Evolutionary conservation across 441 rosid species (phyloP), one percentile per base, ranked within the genome.

Genomic region (Erodium texanum): DNA sequence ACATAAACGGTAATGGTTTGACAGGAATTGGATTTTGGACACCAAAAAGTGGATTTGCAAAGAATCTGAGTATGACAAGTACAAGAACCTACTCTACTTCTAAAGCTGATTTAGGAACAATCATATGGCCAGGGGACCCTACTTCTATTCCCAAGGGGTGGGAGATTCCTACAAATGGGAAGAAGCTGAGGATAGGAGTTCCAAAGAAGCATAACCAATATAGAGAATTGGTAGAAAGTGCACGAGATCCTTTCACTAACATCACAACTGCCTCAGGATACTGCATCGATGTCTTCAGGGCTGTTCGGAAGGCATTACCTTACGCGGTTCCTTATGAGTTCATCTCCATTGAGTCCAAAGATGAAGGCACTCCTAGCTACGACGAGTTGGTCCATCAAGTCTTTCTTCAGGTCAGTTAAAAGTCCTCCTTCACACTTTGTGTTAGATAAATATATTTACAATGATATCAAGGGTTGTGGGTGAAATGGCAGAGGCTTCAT

Each of bases 71-170:
- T 58, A 71, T 22, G 2, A 1, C 50, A 48, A 77, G 68, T 0
- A 6, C 0, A 3, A 76, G 62, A 27, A 76, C 3, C 0, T 43
- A 78, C 54, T 82, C 83, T 0, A 76, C 67, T 62, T 79, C 86
- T 8, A 72, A 68, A 71, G 72, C 71, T 66, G 79, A 73, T 64
- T 75, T 88, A 1, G 70, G 74, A 34, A 2, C 72, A 0, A 75
- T 86, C 12, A 71, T 79, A 52, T 87, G 95, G 97, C 91, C 90
- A 0, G 90, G 96, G 63, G 85, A 85, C 63, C 16, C 78, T 0
- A 59, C 10, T 27, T 66, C 1, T 23, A 3, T 69, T 62, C 90
- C 92, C 0, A 85, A 38, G 66, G 93, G 94, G 3, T 86, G 89
- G 91, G 82, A 83, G 73, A 64, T 86, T 15, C 89, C 89, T 0